Conservation (phyloP, 441 rosid genomes). For the Biscutella laevigata region DNA sequence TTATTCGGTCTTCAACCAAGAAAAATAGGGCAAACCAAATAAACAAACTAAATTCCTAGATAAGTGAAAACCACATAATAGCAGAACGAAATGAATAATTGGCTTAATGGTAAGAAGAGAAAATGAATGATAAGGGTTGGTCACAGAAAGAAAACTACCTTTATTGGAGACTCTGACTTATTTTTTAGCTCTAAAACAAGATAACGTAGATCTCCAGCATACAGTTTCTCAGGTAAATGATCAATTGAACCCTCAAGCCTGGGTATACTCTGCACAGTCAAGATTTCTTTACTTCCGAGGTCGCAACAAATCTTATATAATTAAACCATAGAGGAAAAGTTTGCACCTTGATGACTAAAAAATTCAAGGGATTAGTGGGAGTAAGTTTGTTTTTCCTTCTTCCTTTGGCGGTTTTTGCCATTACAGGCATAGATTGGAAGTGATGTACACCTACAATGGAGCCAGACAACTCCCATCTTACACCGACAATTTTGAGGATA, state of each 20-base stretch:
- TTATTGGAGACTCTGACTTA: conserved; percentile 59
- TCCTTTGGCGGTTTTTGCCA: conserved; percentile 44
- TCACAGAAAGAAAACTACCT: conserved; percentile 41
- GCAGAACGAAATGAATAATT: not conserved
- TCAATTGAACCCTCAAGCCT: conserved; percentile 77
- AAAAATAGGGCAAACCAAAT: not conserved
- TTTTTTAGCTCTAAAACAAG: conserved; percentile 73
- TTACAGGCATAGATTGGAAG: conserved; percentile 45
- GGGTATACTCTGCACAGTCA: conserved; percentile 59
- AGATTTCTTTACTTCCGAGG: conserved; percentile 9
- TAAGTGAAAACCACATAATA: not conserved
- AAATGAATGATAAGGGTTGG: conserved; percentile 2
- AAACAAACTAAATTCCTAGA: conserved; percentile 4
- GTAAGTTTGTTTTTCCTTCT: conserved; percentile 48
- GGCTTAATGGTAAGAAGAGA: not conserved
- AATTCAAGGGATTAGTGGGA: conserved; percentile 48
- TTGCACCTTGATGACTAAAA: conserved; percentile 77
- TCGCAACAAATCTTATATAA: conserved; percentile 10
- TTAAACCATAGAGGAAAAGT: conserved; percentile 1
- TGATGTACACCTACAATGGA: conserved; percentile 64
- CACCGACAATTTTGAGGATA: conserved; percentile 71
- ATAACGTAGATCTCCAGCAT: conserved; percentile 70
- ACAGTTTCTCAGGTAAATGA: conserved; percentile 53
- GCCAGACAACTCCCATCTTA: conserved; percentile 88
- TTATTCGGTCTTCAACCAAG: conserved; percentile 3